phyloP scores from a whole-genome alignment of 176 grass and related monocot genomes.

The Thinopyrum elongatum region DNA sequence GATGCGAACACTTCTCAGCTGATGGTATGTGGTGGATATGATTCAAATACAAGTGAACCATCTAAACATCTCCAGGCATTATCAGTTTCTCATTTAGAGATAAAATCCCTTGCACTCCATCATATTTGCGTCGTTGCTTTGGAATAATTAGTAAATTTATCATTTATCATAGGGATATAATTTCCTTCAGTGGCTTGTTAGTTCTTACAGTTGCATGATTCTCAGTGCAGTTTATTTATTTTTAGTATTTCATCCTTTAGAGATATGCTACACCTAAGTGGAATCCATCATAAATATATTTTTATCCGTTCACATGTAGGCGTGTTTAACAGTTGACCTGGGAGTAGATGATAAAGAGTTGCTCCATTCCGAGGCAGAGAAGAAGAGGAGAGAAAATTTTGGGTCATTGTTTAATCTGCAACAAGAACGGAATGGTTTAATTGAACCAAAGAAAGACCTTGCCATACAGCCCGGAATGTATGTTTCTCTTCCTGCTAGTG shows the following conservation, averaged over 20 bases:
- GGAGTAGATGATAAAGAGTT: slow-evolving; percentile 56
- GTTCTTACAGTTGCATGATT: neutral
- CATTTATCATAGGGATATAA: neutral
- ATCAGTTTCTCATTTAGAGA: slow-evolving; percentile 10
- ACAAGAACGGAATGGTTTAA: slow-evolving; percentile 75
- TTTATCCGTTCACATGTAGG: slow-evolving; percentile 36
- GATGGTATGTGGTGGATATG: slow-evolving; percentile 69
- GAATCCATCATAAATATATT: neutral
- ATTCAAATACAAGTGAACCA: neutral
- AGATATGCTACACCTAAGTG: neutral
- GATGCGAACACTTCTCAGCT: slow-evolving; percentile 36
- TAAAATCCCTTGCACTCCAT: neutral
- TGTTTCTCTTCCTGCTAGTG: slow-evolving; percentile 39
- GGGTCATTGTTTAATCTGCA: slow-evolving; percentile 63
- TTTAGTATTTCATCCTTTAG: neutral
- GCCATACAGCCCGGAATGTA: slow-evolving; percentile 85
- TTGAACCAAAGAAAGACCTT: slow-evolving; percentile 81
- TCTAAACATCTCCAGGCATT: neutral
- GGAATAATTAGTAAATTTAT: neutral
- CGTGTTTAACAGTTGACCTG: slow-evolving; percentile 21
- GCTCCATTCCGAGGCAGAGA: slow-evolving; percentile 67
- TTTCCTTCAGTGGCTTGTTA: neutral
- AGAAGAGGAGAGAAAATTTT: slow-evolving; percentile 52
- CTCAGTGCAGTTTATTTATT: neutral
- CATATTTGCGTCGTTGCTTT: slow-evolving; percentile 1